phyloP scores from a whole-genome alignment of 768 basidiomycete species.

The Daedalea quercina region DNA sequence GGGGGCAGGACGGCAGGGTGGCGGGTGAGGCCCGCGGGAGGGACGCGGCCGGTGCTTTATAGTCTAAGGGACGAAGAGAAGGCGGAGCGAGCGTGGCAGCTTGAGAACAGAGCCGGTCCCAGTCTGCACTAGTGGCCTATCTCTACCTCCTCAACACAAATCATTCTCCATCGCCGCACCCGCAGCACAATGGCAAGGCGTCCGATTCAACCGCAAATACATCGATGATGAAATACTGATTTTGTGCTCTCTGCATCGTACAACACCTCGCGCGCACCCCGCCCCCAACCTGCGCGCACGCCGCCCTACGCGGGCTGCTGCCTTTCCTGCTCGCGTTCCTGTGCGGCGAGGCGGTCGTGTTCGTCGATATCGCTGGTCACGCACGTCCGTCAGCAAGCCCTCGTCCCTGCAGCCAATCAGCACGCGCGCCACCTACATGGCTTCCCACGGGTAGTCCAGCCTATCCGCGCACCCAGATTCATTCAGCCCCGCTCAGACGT shows the following conservation, averaged over 20 bases:
- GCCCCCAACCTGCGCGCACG: neutral
- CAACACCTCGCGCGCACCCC: neutral
- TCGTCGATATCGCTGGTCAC: conserved; percentile 62
- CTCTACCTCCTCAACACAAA: neutral
- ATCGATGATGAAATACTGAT: neutral
- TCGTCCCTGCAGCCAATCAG: conserved; percentile 9
- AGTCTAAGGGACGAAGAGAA: neutral
- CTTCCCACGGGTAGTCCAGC: conserved; percentile 86
- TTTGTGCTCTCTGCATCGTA: neutral
- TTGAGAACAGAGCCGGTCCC: neutral
- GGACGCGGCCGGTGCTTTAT: neutral
- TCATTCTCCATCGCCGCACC: neutral
- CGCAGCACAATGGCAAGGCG: neutral
- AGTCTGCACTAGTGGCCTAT: neutral
- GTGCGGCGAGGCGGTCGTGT: conserved; percentile 56
- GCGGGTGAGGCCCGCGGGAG: neutral
- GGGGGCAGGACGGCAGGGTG: too few relatives aligned
- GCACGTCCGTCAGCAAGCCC: conserved; percentile 4
- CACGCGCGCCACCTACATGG: conserved; percentile 39
- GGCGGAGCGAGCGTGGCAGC: neutral
- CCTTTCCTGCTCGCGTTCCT: conserved; percentile 2
- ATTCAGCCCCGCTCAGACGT: conserved; percentile 3
- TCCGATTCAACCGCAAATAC: neutral
- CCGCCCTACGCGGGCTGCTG: neutral
- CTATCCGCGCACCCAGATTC: conserved; percentile 28